Evolutionary conservation across 768 basidiomycete genomes (phyloP).

Genomic region (Trametes meyenii): DNA sequence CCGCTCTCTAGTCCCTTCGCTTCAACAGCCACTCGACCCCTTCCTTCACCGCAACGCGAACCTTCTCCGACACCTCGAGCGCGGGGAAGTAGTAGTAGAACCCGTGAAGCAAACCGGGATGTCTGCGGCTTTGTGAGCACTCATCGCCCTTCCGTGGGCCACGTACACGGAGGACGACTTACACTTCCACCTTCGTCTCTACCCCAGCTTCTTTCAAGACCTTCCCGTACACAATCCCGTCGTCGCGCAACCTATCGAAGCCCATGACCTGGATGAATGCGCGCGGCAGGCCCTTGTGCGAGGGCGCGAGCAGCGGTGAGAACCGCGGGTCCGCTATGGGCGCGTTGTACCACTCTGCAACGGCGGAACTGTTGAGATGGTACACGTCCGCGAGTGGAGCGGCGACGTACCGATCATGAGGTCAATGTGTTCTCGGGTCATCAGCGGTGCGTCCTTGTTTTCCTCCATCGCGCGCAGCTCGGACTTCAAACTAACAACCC

Average conservation of each 20-base stretch:
- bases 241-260: constrained; percentile 33
- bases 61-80: neutral
- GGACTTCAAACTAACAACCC: neutral
- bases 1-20: neutral
- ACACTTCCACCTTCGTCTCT: neutral
- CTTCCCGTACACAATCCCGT: constrained; percentile 32
- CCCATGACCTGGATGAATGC: constrained; percentile 31
- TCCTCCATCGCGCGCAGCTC: neutral
- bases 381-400: too few relatives aligned
- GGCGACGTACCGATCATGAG: neutral
- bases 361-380: neutral
- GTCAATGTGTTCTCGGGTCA: neutral
- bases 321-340: constrained; percentile 13
- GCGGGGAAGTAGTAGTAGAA: neutral
- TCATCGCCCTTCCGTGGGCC: too few relatives aligned
- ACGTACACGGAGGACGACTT: too few relatives aligned
- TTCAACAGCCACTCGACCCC: neutral
- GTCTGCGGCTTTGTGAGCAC: neutral
- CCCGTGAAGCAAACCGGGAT: neutral
- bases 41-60: neutral
- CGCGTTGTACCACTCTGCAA: constrained; percentile 1
- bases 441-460: neutral
- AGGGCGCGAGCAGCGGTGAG: constrained; percentile 26
- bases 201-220: constrained; percentile 29
- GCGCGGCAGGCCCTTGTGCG: constrained; percentile 27